Percentiles rank a stretch among this genome's conserved stretches.
Conservation (phyloP, 1,284 basidiomycete species). For the Rhodotorula sp. region DNA sequence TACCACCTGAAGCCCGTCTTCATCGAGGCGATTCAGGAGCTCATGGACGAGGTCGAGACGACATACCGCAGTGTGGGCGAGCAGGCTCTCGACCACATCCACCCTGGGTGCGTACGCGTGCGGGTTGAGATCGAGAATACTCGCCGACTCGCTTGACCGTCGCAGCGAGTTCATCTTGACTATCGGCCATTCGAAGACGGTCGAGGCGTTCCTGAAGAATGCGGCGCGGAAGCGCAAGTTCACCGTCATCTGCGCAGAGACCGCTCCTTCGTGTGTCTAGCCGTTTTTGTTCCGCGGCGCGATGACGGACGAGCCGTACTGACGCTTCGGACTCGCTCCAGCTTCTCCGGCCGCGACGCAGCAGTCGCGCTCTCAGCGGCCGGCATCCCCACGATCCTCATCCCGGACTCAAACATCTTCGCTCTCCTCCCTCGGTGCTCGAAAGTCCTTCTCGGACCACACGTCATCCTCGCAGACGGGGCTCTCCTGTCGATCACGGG, state of each 20-base stretch:
- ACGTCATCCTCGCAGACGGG: conserved; percentile 86
- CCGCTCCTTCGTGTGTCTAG: conserved; percentile 73
- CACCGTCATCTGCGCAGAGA: conserved; percentile 93
- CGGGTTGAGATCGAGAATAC: too few relatives aligned
- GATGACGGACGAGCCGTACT: too few relatives aligned
- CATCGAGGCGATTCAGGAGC: conserved; percentile 58
- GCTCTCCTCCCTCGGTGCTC: conserved; percentile 95
- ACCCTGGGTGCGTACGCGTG: conserved; percentile 71
- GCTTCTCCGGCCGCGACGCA: conserved; percentile 81
- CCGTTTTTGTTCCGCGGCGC: not conserved
- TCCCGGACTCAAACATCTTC: conserved; percentile 92
- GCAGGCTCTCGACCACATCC: conserved; percentile 92
- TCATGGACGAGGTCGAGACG: conserved; percentile 91
- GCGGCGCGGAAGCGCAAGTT: conserved; percentile 89
- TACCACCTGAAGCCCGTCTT: conserved; percentile 48
- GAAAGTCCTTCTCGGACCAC: conserved; percentile 90
- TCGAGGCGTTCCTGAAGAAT: conserved; percentile 88
- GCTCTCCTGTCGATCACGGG: conserved; percentile 88
- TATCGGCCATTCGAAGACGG: conserved; percentile 87
- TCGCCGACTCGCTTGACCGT: not conserved
- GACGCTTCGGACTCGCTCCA: conserved; percentile 45
- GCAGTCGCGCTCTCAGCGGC: conserved; percentile 71
- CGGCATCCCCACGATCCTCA: conserved; percentile 87
- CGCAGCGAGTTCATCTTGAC: conserved; percentile 91
- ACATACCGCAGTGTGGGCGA: conserved; percentile 93